phyloP scores from a whole-genome alignment of 768 basidiomycete genomes.

The Imleria badia region DNA sequence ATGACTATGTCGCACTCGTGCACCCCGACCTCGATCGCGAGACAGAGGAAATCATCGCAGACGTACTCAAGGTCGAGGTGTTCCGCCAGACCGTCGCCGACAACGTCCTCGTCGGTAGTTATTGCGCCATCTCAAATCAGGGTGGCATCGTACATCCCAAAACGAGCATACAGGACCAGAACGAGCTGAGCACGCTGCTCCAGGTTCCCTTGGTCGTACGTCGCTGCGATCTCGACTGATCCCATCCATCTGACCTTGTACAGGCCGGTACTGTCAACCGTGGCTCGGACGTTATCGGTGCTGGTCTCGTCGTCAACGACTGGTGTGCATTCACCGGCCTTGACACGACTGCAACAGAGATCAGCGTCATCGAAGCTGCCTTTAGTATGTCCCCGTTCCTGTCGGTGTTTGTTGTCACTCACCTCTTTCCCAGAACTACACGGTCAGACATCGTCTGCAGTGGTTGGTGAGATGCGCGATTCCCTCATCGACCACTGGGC shows the following conservation, averaged over 20 bases:
- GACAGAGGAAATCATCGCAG: constrained; percentile 99
- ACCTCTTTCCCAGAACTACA: constrained; percentile 62
- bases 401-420: background rate
- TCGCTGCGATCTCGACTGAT: constrained; percentile 18
- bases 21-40: constrained; percentile 98
- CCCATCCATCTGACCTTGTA: background rate
- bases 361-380: constrained; percentile 95
- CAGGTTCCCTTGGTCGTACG: constrained; percentile 93
- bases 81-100: constrained; percentile 97
- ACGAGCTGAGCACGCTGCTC: constrained; percentile 90
- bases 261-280: constrained; percentile 98
- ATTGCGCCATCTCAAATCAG: constrained; percentile 94
- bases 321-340: constrained; percentile 99
- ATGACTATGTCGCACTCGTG: constrained; percentile 98
- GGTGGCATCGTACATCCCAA: constrained; percentile 98
- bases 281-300: constrained; percentile 97
- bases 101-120: constrained; percentile 95
- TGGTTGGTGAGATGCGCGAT: constrained; percentile 91
- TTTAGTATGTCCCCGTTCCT: constrained; percentile 69
- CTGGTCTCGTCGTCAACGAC: constrained; percentile 97
- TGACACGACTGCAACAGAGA: constrained; percentile 99
- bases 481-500: constrained; percentile 93
- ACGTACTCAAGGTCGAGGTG: constrained; percentile 98
- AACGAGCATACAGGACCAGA: constrained; percentile 95
- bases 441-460: constrained; percentile 77